A percentile compares a stretch with the other conserved stretches of the same genome.
phyloP scores from a whole-genome alignment of 495 filamentous ascomycete genomes.

The Xylaria telfairii region DNA sequence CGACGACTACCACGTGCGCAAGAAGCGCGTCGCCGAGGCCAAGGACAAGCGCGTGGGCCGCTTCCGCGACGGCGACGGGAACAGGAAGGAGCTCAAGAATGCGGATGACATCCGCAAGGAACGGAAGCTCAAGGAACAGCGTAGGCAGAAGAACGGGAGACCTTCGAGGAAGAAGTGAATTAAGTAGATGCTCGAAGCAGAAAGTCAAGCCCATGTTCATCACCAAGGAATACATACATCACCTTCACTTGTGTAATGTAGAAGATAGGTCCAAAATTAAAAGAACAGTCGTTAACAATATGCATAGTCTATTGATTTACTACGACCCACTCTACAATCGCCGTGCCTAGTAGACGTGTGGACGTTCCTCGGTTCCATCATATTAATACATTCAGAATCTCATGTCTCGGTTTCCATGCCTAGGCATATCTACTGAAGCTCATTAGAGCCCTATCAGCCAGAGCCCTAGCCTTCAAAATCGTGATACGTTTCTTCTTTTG shows the following conservation, averaged over 20 bases:
- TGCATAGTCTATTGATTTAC: conserved; percentile 14
- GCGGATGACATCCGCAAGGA: conserved; percentile 86
- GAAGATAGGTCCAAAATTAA: not conserved
- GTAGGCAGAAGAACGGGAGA: conserved; percentile 86
- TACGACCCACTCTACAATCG: not conserved
- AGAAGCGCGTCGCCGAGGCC: conserved; percentile 87
- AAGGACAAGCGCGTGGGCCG: conserved; percentile 80
- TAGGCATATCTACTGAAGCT: too few relatives aligned
- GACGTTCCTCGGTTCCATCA: conserved; percentile 18
- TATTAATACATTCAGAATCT: conserved; percentile 19
- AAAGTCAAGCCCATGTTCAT: not conserved
- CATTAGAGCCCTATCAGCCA: too few relatives aligned
- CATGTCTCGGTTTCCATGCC: too few relatives aligned
- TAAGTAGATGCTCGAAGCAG: not conserved
- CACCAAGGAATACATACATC: not conserved
- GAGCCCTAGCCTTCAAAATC: not conserved
- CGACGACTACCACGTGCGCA: conserved; percentile 86
- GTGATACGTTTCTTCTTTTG: too few relatives aligned
- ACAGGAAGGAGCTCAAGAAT: conserved; percentile 77
- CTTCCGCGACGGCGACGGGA: conserved; percentile 68
- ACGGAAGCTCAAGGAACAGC: conserved; percentile 73
- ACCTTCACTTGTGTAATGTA: not conserved
- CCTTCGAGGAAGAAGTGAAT: conserved; percentile 66
- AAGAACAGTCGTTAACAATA: not conserved
- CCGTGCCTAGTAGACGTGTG: not conserved